Conservation (phyloP, 257 asterid species). For the Rehmannia glutinosa region DNA sequence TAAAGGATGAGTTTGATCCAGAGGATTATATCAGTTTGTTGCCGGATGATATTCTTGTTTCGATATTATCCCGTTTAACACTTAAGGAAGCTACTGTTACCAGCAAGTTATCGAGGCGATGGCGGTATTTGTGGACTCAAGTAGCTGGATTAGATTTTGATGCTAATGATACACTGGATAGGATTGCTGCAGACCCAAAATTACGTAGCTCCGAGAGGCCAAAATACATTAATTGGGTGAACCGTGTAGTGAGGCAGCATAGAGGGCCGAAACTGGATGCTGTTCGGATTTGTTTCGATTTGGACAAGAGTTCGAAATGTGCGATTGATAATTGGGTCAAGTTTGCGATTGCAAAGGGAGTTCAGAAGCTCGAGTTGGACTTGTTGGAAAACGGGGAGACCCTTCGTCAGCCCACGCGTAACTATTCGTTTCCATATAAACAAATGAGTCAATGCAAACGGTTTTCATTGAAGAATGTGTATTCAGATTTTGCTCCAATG, state of each 20-base stretch:
- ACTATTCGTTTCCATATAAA: constrained; percentile 39
- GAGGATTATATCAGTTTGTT: constrained; percentile 35
- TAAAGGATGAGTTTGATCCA: constrained; percentile 17
- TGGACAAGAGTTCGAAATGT: constrained; percentile 40
- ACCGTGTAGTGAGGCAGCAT: constrained; percentile 45
- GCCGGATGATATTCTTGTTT: constrained; percentile 45
- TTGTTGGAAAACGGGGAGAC: constrained; percentile 45
- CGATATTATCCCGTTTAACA: constrained; percentile 31
- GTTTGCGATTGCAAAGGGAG: constrained; percentile 36
- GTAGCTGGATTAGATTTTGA: constrained; percentile 33
- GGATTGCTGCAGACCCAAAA: constrained; percentile 32
- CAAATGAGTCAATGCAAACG: constrained; percentile 26
- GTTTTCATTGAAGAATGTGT: constrained; percentile 16
- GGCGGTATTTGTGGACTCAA: constrained; percentile 44
- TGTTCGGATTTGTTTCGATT: constrained; percentile 41
- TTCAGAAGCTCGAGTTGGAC: constrained; percentile 45
- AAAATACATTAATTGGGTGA: constrained; percentile 54
- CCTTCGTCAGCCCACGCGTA: constrained; percentile 33
- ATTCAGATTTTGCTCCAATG: constrained; percentile 13
- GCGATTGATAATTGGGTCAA: constrained; percentile 47
- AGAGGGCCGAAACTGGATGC: constrained; percentile 25
- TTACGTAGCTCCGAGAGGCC: constrained; percentile 28
- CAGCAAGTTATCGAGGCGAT: constrained; percentile 37
- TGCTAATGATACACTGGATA: constrained; percentile 30
- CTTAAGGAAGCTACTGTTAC: constrained; percentile 43